These are phyloP conservation scores for Ligustrum vulgare DNA, from an alignment of 257 asterid genomes.

Conservation along the genomic window DNA sequence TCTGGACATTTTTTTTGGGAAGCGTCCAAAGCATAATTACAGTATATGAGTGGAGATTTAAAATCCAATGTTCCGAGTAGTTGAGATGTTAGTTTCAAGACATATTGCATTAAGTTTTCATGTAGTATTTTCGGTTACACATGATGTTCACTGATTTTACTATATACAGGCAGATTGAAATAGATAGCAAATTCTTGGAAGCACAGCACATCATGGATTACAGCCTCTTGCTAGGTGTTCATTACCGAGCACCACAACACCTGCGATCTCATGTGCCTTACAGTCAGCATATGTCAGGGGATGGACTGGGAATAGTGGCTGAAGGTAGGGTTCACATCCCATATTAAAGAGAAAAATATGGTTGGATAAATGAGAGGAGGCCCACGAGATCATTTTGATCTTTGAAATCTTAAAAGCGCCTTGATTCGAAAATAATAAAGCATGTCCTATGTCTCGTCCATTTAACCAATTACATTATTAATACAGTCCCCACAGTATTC, in stretches of 20 bases:
- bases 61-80: background rate
- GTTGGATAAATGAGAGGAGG: background rate
- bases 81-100: background rate
- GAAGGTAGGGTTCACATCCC: conserved; percentile 57
- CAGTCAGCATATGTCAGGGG: conserved; percentile 48
- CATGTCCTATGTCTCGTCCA: background rate
- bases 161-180: conserved; percentile 81
- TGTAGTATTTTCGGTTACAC: conserved; percentile 6
- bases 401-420: background rate
- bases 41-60: background rate
- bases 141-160: conserved; percentile 20
- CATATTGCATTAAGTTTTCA: background rate
- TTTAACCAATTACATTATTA: background rate
- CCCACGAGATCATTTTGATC: background rate
- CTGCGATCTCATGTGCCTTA: conserved; percentile 60
- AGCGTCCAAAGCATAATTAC: background rate
- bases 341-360: background rate
- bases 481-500: background rate
- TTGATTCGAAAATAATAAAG: background rate
- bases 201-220: conserved; percentile 94
- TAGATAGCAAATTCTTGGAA: conserved; percentile 87
- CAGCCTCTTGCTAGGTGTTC: conserved; percentile 92
- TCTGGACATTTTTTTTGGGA: background rate
- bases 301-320: conserved; percentile 79
- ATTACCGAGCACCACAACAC: conserved; percentile 94